Evolutionary conservation across 495 filamentous ascomycete genomes (phyloP).

Genomic region (Talaromyces wortmannii): DNA sequence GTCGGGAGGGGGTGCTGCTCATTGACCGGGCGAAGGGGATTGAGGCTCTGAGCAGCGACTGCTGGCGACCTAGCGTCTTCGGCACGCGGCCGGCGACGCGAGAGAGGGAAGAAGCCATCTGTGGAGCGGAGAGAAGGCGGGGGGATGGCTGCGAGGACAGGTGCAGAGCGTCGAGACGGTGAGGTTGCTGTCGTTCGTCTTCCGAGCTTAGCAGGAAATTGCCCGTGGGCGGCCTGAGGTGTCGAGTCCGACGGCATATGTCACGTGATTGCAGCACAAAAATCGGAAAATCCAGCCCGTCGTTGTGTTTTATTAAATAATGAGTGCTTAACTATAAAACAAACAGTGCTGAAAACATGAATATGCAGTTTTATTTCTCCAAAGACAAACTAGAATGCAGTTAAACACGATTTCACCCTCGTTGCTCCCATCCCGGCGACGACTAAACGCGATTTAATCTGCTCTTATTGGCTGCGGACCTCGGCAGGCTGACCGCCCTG

Average conservation of each 20-base stretch:
- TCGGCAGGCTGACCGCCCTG: neutral
- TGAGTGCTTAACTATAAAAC: neutral
- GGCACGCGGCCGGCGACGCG: conserved; percentile 57
- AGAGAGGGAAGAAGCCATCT: conserved; percentile 61
- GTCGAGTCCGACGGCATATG: conserved; percentile 1
- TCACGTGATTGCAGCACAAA: neutral
- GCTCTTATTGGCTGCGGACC: neutral
- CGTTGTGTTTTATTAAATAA: no score
- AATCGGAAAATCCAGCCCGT: no score
- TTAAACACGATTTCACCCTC: neutral
- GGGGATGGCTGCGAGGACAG: conserved; percentile 24
- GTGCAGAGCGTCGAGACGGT: conserved; percentile 11
- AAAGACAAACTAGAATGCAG: neutral
- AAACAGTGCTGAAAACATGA: neutral
- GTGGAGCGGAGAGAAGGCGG: conserved; percentile 19
- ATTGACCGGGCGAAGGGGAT: conserved; percentile 52
- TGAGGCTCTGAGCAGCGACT: conserved; percentile 34
- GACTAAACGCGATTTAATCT: neutral
- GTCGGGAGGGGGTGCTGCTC: conserved; percentile 58
- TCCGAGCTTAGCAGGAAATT: conserved; percentile 4
- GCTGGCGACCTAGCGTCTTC: conserved; percentile 57
- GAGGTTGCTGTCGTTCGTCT: conserved; percentile 2
- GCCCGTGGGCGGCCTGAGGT: conserved; percentile 1
- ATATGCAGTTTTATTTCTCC: neutral
- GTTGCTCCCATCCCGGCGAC: neutral